A percentile compares a stretch with the other conserved stretches of the same genome.
Evolutionary conservation across 1,139 yeast genomes (phyloP).

Genomic region (Magnusiomyces suaveolens): DNA sequence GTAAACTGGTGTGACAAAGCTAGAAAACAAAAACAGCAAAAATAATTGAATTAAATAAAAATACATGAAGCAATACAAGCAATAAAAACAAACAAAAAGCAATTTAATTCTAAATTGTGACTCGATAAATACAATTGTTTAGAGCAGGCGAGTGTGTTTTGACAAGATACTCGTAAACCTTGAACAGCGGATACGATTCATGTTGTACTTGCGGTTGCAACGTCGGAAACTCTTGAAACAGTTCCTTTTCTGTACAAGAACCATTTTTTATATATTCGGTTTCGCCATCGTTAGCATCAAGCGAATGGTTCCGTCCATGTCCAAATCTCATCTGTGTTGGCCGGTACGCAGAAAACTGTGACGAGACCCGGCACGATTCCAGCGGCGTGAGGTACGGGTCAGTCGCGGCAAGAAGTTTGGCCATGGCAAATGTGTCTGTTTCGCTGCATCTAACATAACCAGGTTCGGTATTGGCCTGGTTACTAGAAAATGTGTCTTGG

Average conservation of each 20-base stretch:
- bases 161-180: neutral
- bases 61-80: neutral
- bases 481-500: too few relatives aligned
- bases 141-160: neutral
- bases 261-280: neutral
- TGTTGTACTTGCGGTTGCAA: neutral
- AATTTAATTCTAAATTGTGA: neutral
- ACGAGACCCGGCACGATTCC: neutral
- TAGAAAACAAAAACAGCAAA: neutral
- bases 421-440: neutral
- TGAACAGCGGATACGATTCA: neutral
- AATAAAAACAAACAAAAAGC: slow-evolving; percentile 2
- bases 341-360: neutral
- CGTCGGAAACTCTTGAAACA: too few relatives aligned
- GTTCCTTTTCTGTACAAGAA: neutral
- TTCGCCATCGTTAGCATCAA: neutral
- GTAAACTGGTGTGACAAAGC: neutral
- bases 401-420: neutral
- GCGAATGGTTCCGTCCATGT: neutral
- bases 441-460: too few relatives aligned
- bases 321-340: neutral
- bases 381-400: neutral
- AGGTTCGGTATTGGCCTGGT: too few relatives aligned
- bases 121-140: neutral
- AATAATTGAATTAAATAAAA: too few relatives aligned